Base-by-base conservation (phyloP, 2,329 filamentous ascomycete species). In the Aspergillus fumigatiaffinis region DNA sequence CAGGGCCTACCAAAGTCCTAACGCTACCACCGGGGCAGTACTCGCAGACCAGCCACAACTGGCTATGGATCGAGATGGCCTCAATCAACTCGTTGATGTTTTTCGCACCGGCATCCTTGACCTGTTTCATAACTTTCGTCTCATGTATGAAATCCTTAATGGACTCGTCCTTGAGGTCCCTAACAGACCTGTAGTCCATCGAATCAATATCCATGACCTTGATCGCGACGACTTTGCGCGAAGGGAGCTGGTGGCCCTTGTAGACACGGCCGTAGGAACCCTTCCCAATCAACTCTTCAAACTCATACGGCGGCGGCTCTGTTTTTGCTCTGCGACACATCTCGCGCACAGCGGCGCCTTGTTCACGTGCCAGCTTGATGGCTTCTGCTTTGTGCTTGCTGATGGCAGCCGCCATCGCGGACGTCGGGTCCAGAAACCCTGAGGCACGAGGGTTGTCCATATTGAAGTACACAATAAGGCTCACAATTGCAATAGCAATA, bases 21-120 rank as follows among this genome's bases (percentile, higher is more conserved):
- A 88, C 81, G 71, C 85, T 88, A 53, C 85, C 85, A 62, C 85
- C 85, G 26, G 85, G 85, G 60, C 84, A 86, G 67, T 87, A 87
- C 68, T 87, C 85, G 69, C 82, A 86, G 54, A 88, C 80, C 60
- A 88, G 81, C 85, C 85, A 88, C 23, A 88, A 74, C 63, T 87
- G 84, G 52, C 83, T 84, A 63, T 87, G 84, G 23, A 87, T 80
- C 3, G 84, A 81, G 48, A 86, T 82, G 0, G 85, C 84, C 63
- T 87, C 85, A 60, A 86, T 83, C 44, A 88, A 80, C 58, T 83
- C 79, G 59, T 87, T 88, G 64, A 88, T 82, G 57, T 87, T 87
- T 61, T 81, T 80, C 2, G 84, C 85, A 42, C 80, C 82, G 57
- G 82, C 81, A 62, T 87, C 84, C 66, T 84, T 83, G 9, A 87